Conservation (phyloP, 495 filamentous ascomycete genomes). For the Choiromyces venosus region DNA sequence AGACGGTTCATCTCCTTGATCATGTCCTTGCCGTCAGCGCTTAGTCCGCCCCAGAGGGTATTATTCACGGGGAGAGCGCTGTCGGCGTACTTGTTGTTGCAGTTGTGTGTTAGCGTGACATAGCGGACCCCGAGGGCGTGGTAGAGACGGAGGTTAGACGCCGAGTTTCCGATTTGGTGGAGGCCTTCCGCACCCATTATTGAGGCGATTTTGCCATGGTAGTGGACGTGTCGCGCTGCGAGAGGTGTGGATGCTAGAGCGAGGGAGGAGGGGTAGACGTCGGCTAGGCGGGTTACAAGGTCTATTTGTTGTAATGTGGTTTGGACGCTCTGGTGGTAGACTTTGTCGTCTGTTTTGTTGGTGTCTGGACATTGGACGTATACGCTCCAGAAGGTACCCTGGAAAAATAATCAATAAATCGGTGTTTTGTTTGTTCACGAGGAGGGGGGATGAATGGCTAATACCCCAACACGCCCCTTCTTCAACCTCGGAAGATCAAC, state of each 20-base stretch:
- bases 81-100: slow-evolving; percentile 85
- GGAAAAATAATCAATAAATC: not conserved
- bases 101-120: slow-evolving; percentile 87
- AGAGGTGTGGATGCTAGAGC: slow-evolving; percentile 56
- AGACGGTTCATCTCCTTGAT: slow-evolving; percentile 74
- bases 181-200: slow-evolving; percentile 85
- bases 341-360: slow-evolving; percentile 60
- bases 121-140: slow-evolving; percentile 81
- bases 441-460: not conserved
- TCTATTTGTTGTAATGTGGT: slow-evolving; percentile 80
- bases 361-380: slow-evolving; percentile 72
- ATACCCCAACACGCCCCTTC: slow-evolving; percentile 48
- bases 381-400: slow-evolving; percentile 86
- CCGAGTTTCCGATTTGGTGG: slow-evolving; percentile 87
- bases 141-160: slow-evolving; percentile 68
- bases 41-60: slow-evolving; percentile 60
- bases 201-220: slow-evolving; percentile 50
- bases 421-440: not conserved
- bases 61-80: slow-evolving; percentile 56
- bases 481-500: slow-evolving; percentile 69
- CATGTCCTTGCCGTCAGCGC: slow-evolving; percentile 59
- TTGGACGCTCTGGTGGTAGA: slow-evolving; percentile 57
- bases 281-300: slow-evolving; percentile 63
- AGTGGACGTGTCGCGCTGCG: slow-evolving; percentile 52
- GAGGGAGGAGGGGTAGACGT: slow-evolving; percentile 65